phyloP scores from a whole-genome alignment of 192 early-diverging fungal genomes.

The Dimargaris xerosporica region DNA sequence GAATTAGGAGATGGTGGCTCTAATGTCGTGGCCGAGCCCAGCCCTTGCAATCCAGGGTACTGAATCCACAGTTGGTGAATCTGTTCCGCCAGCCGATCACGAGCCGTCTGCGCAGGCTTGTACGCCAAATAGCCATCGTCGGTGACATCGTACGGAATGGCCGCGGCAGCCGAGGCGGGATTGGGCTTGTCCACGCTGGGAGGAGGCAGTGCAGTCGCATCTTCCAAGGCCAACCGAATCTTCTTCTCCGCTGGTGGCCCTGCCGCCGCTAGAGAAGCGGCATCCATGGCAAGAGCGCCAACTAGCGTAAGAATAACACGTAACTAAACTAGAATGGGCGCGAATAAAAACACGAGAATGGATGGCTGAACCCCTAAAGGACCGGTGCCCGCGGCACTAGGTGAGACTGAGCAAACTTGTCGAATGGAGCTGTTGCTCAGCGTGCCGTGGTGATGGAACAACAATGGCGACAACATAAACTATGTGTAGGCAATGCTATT shows the following conservation, averaged over 20 bases:
- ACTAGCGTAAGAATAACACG: background rate
- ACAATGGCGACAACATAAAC: too few relatives aligned
- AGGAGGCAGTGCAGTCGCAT: constrained; percentile 3
- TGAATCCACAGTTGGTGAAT: constrained; percentile 4
- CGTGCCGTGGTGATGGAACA: too few relatives aligned
- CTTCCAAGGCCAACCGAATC: background rate
- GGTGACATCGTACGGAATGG: constrained; percentile 9
- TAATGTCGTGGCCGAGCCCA: too few relatives aligned
- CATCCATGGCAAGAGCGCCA: background rate
- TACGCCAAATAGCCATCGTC: background rate
- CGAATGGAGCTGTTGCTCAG: too few relatives aligned
- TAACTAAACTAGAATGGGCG: background rate
- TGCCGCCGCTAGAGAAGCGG: background rate
- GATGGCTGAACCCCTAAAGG: too few relatives aligned
- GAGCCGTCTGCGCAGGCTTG: background rate
- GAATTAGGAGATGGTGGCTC: too few relatives aligned
- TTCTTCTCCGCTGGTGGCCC: constrained; percentile 1
- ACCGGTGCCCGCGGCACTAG: too few relatives aligned
- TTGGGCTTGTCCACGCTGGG: background rate
- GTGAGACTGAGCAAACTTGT: too few relatives aligned
- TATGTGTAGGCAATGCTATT: too few relatives aligned
- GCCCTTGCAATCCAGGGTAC: background rate
- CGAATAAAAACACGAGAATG: too few relatives aligned
- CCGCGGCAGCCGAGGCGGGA: constrained; percentile 2
- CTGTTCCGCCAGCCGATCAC: constrained; percentile 1